Evolutionary conservation across 306 rosid species (phyloP).

Genomic region (Aeschynomene evenia): DNA sequence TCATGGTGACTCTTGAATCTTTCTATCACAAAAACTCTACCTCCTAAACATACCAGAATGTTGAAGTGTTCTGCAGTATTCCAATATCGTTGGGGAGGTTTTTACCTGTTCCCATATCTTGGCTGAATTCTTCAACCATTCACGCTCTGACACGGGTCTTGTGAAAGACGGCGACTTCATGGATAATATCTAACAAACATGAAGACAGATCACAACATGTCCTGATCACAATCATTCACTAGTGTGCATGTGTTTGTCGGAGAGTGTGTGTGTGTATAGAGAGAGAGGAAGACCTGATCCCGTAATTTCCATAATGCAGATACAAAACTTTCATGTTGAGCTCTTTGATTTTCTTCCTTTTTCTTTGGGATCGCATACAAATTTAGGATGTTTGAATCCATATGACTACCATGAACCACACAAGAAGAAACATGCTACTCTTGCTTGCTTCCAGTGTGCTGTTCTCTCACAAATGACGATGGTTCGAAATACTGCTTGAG

Average conservation of each 20-base stretch:
- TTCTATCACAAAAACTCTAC: slow-evolving; percentile 28
- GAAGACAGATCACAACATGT: slow-evolving; percentile 11
- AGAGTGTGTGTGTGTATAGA: too few relatives aligned
- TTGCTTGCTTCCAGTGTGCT: slow-evolving; percentile 23
- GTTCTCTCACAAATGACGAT: slow-evolving; percentile 48
- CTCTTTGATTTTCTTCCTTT: slow-evolving; percentile 58
- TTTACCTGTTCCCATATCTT: slow-evolving; percentile 85
- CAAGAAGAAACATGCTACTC: slow-evolving; percentile 35
- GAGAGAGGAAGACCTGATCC: slow-evolving; percentile 59
- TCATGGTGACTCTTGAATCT: not conserved
- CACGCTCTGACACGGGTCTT: slow-evolving; percentile 73
- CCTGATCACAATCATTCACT: too few relatives aligned
- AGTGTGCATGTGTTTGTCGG: too few relatives aligned
- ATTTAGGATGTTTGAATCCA: slow-evolving; percentile 36
- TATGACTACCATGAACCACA: slow-evolving; percentile 4
- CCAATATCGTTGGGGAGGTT: slow-evolving; percentile 66
- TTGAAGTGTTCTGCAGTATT: slow-evolving; percentile 69
- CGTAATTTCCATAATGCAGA: slow-evolving; percentile 70
- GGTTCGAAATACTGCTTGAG: slow-evolving; percentile 47
- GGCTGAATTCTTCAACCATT: slow-evolving; percentile 84
- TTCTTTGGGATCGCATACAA: slow-evolving; percentile 58
- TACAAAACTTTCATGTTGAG: slow-evolving; percentile 59
- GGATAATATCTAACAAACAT: slow-evolving; percentile 61
- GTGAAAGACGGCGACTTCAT: slow-evolving; percentile 62
- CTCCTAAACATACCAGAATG: slow-evolving; percentile 72